Base-by-base conservation (phyloP, 371 early-diverging fungal species). In the Mucor ambiguus region DNA sequence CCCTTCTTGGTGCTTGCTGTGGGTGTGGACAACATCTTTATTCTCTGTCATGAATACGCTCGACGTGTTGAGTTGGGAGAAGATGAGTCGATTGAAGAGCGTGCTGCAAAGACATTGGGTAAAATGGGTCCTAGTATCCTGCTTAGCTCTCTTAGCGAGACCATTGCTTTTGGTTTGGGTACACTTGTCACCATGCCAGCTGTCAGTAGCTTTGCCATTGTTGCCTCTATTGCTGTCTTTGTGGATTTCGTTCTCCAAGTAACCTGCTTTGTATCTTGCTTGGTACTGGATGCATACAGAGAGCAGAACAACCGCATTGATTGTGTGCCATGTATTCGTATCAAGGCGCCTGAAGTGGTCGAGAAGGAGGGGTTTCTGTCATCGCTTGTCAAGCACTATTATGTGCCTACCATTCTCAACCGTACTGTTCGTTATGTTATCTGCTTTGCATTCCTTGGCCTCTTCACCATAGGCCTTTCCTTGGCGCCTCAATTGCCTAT, bases 1-100 rank as follows among this genome's bases (percentile, higher is more conserved):
- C 93, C 93, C 0, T 92, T 92, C 68, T 73, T 92, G 54, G 92
- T 92, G 4, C 70, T 92, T n/a, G 92, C 92, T 8, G 89, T 92
- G 0, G 93, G 93, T 46, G 93, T 92, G 0, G 93, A 92, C 70
- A 92, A 92, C 60, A 89, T 92, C 35, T 92, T 92, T 68, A 87
- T 92, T 49, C 80, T 92, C 7, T 87, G 87, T 49, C 87, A 92
- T 44, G 89, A 88, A 66, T 89, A 87, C 71, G 84, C 83, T 26
- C 71, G 90, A 35, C 81, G 87, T 26, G 69, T 63, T 10, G 77
- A 66, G 18, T 28, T 69, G n/a, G 66, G 38, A 0, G 55, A 69
- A 20, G 77, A 74, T 1, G 83, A 77, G 30, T 60, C 74, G 0
- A 71, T 78, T 12, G 84, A 86, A 44, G 86, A 86, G 61, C 80